Evolutionary conservation across 129 eudicot genomes (phyloP).

Genomic region (Flaveria trinervia): DNA sequence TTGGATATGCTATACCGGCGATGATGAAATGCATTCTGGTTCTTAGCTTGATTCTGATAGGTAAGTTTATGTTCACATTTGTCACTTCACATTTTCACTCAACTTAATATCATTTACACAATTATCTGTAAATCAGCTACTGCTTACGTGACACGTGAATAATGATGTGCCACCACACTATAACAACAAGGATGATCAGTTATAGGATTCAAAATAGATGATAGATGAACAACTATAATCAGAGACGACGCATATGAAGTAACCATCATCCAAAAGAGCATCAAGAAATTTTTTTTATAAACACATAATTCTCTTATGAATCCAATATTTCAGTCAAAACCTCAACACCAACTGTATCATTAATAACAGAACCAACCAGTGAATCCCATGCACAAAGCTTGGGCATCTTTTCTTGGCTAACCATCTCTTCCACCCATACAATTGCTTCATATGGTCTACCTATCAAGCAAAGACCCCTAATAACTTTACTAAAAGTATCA

Average conservation of each 20-base stretch:
- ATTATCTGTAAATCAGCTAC: background rate
- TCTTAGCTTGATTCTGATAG: no score
- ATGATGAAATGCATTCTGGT: no score
- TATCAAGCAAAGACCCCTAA: slow-evolving; percentile 65
- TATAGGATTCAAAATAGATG: background rate
- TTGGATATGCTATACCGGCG: no score
- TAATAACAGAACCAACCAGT: slow-evolving; percentile 48
- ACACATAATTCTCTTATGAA: slow-evolving; percentile 17
- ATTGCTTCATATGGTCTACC: slow-evolving; percentile 66
- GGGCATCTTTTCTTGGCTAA: slow-evolving; percentile 65
- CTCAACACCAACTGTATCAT: slow-evolving; percentile 26
- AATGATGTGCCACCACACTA: background rate
- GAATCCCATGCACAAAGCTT: slow-evolving; percentile 49
- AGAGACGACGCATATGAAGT: background rate
- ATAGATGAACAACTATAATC: background rate
- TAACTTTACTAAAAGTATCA: slow-evolving; percentile 44
- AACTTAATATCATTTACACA: no score
- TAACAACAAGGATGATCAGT: background rate
- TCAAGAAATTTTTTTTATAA: background rate
- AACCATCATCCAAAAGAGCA: background rate
- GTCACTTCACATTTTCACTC: no score
- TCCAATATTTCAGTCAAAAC: slow-evolving; percentile 28
- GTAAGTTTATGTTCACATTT: no score
- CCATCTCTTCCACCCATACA: slow-evolving; percentile 93
- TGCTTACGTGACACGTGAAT: background rate